Percentiles rank a stretch among this genome's conserved stretches.
Evolutionary conservation across 371 early-diverging fungal genomes (phyloP).

Genomic region (Lichtheimia hyalospora): DNA sequence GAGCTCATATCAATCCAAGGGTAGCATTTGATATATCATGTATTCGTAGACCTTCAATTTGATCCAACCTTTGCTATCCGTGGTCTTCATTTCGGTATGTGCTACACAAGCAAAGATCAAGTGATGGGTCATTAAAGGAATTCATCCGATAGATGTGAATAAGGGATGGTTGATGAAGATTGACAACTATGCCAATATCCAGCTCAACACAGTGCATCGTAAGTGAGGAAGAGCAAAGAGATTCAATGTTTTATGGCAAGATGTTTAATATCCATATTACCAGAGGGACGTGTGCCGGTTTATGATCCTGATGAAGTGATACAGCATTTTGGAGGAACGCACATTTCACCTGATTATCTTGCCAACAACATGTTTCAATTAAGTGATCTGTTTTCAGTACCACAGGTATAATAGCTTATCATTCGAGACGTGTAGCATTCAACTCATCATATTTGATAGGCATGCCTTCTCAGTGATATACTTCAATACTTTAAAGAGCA

Average conservation of each 20-base stretch:
- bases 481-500: conserved; percentile 62
- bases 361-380: conserved; percentile 58
- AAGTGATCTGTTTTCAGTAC: conserved; percentile 63
- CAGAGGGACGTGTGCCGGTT: conserved; percentile 55
- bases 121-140: not conserved
- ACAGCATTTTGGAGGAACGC: conserved; percentile 57
- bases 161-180: conserved; percentile 72
- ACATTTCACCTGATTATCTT: conserved; percentile 58
- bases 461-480: conserved; percentile 58
- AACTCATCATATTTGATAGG: conserved; percentile 2
- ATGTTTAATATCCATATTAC: not conserved
- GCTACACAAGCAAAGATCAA: not conserved
- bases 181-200: conserved; percentile 65
- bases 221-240: too few relatives aligned
- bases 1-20: not conserved
- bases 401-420: conserved; percentile 37
- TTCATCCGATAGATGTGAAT: conserved; percentile 37
- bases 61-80: conserved; percentile 66
- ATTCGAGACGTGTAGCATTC: too few relatives aligned
- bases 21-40: not conserved
- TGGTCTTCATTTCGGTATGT: conserved; percentile 59
- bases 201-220: conserved; percentile 62
- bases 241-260: too few relatives aligned
- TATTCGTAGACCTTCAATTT: conserved; percentile 43
- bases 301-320: conserved; percentile 47